phyloP scores from a whole-genome alignment of 768 basidiomycete genomes.

The Termitomyces sp. region DNA sequence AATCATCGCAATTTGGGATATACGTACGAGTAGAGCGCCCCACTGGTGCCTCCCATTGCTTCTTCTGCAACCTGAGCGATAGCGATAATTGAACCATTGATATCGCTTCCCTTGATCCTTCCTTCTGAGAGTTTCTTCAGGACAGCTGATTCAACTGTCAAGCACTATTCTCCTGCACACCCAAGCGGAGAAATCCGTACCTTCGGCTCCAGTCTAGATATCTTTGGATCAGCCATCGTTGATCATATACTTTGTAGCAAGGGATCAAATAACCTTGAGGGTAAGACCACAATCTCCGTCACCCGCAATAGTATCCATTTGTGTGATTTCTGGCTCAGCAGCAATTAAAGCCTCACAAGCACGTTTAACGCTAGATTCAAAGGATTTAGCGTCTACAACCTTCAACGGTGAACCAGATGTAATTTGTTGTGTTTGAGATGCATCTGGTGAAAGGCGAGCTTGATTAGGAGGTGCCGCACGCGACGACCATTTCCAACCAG shows the following conservation, averaged over 20 bases:
- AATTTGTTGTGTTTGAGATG: slow-evolving; percentile 3
- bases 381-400: slow-evolving; percentile 38
- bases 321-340: slow-evolving; percentile 86
- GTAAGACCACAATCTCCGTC: slow-evolving; percentile 70
- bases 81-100: slow-evolving; percentile 57
- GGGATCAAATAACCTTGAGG: slow-evolving; percentile 31
- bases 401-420: slow-evolving; percentile 15
- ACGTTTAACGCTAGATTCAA: slow-evolving; percentile 47
- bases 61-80: slow-evolving; percentile 77
- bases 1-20: background rate
- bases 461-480: slow-evolving; percentile 28
- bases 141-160: slow-evolving; percentile 39
- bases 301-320: slow-evolving; percentile 87
- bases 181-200: slow-evolving; percentile 24
- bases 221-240: background rate
- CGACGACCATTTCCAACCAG: slow-evolving; percentile 85
- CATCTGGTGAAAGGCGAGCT: slow-evolving; percentile 12
- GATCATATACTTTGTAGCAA: background rate
- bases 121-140: slow-evolving; percentile 51
- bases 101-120: slow-evolving; percentile 54
- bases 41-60: slow-evolving; percentile 88
- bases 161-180: background rate
- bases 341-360: slow-evolving; percentile 63
- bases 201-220: slow-evolving; percentile 60
- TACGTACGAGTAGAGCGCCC: slow-evolving; percentile 84